These are phyloP conservation scores for Psilocybe sp. DNA, from an alignment of 768 basidiomycete genomes.

Conservation along the genomic window DNA sequence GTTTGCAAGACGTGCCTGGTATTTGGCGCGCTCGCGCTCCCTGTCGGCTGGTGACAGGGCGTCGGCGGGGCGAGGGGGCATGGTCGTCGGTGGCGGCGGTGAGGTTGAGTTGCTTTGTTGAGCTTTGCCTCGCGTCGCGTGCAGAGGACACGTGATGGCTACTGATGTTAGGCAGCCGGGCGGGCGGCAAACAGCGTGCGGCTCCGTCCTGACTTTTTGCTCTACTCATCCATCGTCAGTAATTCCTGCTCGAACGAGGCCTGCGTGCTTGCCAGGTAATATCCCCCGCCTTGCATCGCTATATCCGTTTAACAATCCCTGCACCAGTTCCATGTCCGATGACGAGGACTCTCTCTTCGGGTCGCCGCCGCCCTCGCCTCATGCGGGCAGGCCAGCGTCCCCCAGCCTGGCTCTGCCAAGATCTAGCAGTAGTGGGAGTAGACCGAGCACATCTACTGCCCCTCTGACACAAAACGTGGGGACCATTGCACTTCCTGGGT, in stretches of 20 bases:
- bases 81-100: background rate
- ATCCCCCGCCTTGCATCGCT: too few species aligned
- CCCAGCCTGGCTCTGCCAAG: conserved; percentile 59
- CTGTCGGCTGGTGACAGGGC: conserved; percentile 17
- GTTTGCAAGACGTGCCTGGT: conserved; percentile 39
- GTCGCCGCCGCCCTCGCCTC: conserved; percentile 70
- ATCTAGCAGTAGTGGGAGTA: conserved; percentile 26
- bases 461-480: conserved; percentile 81
- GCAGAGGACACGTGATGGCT: too few species aligned
- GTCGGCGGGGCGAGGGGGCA: conserved; percentile 20
- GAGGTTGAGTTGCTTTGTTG: too few species aligned
- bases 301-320: too few species aligned
- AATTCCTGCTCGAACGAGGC: too few species aligned
- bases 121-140: too few species aligned
- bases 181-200: too few species aligned
- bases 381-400: conserved; percentile 72
- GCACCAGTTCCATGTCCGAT: conserved; percentile 10
- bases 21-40: conserved; percentile 34
- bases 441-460: conserved; percentile 18
- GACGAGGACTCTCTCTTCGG: conserved; percentile 80
- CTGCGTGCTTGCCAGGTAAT: too few species aligned
- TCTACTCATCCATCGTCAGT: too few species aligned
- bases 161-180: too few species aligned
- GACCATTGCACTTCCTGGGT: conserved; percentile 98
- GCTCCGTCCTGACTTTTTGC: too few species aligned